phyloP scores from a whole-genome alignment of 2,329 filamentous ascomycete species.

The Aspergillus sp. region DNA sequence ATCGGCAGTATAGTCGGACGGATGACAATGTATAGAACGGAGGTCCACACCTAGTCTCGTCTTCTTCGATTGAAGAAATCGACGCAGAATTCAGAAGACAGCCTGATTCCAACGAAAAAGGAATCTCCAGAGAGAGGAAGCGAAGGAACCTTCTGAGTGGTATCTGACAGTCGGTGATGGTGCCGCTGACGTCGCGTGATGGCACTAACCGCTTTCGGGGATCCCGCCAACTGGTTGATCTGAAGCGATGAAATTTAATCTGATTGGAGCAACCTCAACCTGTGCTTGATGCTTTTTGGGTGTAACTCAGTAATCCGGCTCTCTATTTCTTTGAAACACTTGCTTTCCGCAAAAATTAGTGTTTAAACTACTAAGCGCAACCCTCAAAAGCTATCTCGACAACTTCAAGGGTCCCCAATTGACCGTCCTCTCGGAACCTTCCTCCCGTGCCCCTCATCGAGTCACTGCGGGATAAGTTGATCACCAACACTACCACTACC shows the following conservation, averaged over 20 bases:
- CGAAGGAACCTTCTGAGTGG: not conserved
- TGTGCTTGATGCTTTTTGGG: not conserved
- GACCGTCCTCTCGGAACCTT: not conserved
- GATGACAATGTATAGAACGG: not conserved
- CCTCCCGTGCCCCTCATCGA: conserved; percentile 4
- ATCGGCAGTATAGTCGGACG: not conserved
- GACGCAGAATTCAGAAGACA: not conserved
- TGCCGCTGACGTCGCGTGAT: conserved; percentile 3
- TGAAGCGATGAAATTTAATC: conserved; percentile 1
- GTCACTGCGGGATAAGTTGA: not conserved
- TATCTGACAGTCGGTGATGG: not conserved
- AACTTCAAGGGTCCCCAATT: conserved; percentile 6
- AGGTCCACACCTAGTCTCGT: not conserved
- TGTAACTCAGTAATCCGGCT: not conserved
- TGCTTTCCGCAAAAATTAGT: not conserved
- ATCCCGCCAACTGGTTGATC: conserved; percentile 6
- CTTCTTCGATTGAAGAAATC: not conserved
- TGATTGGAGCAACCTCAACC: not conserved
- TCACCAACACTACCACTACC: too few relatives aligned
- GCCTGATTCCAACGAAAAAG: not conserved
- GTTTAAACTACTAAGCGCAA: too few relatives aligned
- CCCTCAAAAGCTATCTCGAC: not conserved
- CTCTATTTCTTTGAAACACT: not conserved
- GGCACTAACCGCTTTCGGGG: not conserved
- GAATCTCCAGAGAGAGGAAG: not conserved